A percentile compares a stretch with the other conserved stretches of the same genome.
These are phyloP conservation scores for Pyrus hybrid DNA, from an alignment of 331 rosid species.

Conservation along the genomic window DNA sequence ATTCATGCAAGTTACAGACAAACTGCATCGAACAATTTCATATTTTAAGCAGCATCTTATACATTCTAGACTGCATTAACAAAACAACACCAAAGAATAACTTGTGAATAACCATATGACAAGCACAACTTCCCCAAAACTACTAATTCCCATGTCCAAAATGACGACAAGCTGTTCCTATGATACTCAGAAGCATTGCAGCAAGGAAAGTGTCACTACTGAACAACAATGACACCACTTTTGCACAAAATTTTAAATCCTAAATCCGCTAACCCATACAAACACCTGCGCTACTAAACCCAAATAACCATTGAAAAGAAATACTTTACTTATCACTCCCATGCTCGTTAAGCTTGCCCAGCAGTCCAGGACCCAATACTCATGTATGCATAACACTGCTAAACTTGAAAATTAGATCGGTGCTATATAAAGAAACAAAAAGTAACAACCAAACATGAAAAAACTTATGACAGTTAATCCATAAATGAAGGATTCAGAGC, in stretches of 20 bases:
- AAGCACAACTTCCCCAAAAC: neutral
- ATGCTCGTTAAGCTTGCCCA: neutral
- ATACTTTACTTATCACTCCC: neutral
- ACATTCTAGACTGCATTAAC: neutral
- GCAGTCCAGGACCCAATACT: neutral
- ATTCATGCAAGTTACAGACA: neutral
- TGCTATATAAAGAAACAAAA: neutral
- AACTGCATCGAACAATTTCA: neutral
- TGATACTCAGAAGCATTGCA: neutral
- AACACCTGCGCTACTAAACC: too few relatives aligned
- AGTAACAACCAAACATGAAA: neutral
- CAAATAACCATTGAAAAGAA: too few relatives aligned
- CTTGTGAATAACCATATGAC: neutral
- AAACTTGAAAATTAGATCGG: neutral
- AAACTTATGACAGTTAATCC: neutral
- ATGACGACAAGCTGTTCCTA: neutral
- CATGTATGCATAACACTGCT: neutral
- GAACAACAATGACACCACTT: neutral
- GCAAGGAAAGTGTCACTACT: neutral
- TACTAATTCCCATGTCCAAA: neutral
- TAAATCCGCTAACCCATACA: neutral
- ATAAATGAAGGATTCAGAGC: neutral
- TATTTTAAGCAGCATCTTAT: neutral
- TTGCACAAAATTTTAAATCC: neutral
- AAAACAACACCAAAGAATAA: neutral